phyloP scores from a whole-genome alignment of 2,329 filamentous ascomycete species.

The Colletotrichum sp. region DNA sequence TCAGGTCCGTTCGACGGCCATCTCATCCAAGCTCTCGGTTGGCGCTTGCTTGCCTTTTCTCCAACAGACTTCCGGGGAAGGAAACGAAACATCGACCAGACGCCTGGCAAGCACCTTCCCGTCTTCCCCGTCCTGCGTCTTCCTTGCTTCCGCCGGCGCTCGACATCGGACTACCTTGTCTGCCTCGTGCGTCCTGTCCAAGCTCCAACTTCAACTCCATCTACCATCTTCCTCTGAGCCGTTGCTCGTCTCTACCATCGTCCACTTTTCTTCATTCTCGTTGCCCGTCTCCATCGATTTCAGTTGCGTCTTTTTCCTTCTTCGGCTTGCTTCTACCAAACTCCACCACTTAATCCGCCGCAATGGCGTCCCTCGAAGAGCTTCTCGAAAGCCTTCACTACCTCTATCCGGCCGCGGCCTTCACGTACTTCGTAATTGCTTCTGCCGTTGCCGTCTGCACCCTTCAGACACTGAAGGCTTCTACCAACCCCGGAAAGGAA shows the following conservation, averaged over 20 bases:
- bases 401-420: slow-evolving; percentile 60
- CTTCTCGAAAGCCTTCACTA: slow-evolving; percentile 59
- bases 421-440: slow-evolving; percentile 61
- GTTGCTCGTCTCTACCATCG: not conserved
- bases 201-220: not conserved
- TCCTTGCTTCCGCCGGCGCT: not conserved
- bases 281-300: not conserved
- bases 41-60: not conserved
- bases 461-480: slow-evolving; percentile 49
- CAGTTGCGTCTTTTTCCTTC: not conserved
- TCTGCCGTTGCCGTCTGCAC: slow-evolving; percentile 57
- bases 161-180: not conserved
- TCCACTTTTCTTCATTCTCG: not conserved
- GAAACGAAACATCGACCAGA: slow-evolving; percentile 9
- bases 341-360: not conserved
- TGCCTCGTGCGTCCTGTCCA: not conserved
- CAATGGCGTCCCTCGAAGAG: slow-evolving; percentile 26
- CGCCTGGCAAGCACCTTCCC: slow-evolving; percentile 7
- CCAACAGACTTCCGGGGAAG: not conserved
- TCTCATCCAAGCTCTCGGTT: not conserved
- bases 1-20: not conserved
- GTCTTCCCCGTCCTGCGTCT: slow-evolving; percentile 1
- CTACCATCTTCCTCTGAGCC: not conserved
- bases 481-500: slow-evolving; percentile 34
- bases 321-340: not conserved